phyloP scores from a whole-genome alignment of 1,139 yeast species.

The Suhomyces taliae region DNA sequence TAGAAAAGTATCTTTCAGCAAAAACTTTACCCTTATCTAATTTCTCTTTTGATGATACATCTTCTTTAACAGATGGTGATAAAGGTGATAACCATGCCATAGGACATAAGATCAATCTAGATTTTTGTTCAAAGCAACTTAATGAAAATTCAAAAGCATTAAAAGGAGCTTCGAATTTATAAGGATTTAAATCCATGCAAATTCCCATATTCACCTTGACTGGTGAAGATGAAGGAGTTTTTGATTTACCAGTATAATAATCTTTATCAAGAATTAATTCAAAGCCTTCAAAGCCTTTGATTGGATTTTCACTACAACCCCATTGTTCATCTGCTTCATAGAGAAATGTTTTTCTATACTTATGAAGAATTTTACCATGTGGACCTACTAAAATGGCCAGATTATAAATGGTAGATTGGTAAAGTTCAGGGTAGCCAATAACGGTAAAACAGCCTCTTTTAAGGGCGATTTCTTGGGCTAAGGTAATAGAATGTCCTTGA shows the following conservation, averaged over 20 bases:
- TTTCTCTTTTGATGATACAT: conserved; percentile 8
- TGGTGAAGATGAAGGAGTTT: conserved; percentile 7
- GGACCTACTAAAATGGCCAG: conserved; percentile 68
- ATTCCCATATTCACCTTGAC: conserved; percentile 67
- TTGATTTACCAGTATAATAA: conserved; percentile 17
- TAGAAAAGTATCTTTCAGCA: conserved; percentile 3
- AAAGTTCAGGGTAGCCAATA: conserved; percentile 77
- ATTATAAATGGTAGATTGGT: conserved; percentile 52
- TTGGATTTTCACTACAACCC: conserved; percentile 76
- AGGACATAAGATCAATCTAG: conserved; percentile 67
- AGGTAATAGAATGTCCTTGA: conserved; percentile 36
- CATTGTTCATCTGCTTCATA: conserved; percentile 79
- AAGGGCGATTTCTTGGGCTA: conserved; percentile 58
- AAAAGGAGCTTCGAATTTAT: conserved; percentile 79
- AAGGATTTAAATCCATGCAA: conserved; percentile 95
- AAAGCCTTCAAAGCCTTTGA: conserved; percentile 45
- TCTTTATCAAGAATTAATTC: conserved; percentile 36
- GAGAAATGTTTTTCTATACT: conserved; percentile 76
- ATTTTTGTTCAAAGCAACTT: conserved; percentile 48
- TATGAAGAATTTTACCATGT: conserved; percentile 56
- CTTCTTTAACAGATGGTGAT: conserved; percentile 42
- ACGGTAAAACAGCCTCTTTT: conserved; percentile 64
- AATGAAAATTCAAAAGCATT: conserved; percentile 68
- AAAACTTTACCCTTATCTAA: conserved; percentile 10
- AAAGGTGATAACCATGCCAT: conserved; percentile 81